These are phyloP conservation scores for Fraxinus cuspidata DNA, from an alignment of 257 asterid genomes.

Conservation along the genomic window DNA sequence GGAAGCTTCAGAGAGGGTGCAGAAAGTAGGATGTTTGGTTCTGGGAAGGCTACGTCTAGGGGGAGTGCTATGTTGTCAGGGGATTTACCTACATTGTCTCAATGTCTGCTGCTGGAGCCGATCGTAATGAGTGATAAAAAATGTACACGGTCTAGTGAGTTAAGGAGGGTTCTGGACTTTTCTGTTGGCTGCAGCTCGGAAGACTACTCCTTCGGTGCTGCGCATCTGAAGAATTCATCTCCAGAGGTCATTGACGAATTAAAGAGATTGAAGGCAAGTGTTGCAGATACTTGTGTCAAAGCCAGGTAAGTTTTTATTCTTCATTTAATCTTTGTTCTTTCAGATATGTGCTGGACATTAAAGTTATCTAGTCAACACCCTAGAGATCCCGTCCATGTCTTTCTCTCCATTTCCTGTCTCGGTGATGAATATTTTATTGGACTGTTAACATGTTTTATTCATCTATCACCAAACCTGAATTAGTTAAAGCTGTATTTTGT, in stretches of 20 bases:
- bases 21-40: constrained; percentile 57
- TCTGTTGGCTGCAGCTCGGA: constrained; percentile 66
- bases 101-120: constrained; percentile 72
- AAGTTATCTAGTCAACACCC: not conserved
- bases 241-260: constrained; percentile 68
- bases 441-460: not conserved
- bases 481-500: not conserved
- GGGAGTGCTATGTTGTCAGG: constrained; percentile 51
- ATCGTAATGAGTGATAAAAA: constrained; percentile 60
- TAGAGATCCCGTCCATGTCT: not conserved
- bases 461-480: not conserved
- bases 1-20: constrained; percentile 83
- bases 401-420: not conserved
- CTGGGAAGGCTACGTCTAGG: constrained; percentile 65
- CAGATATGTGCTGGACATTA: not conserved
- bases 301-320: constrained; percentile 63
- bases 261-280: constrained; percentile 56
- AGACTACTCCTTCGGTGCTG: constrained; percentile 60
- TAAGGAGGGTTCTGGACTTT: constrained; percentile 65
- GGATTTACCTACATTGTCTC: constrained; percentile 59
- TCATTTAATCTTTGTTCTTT: constrained; percentile 8
- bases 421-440: not conserved
- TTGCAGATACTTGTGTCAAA: constrained; percentile 60
- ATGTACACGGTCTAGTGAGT: constrained; percentile 53
- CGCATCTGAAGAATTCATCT: constrained; percentile 64